Percentiles rank a stretch among this genome's conserved stretches.
Evolutionary conservation across 371 early-diverging fungal species (phyloP).

Genomic region (Zancudomyces culisetae): DNA sequence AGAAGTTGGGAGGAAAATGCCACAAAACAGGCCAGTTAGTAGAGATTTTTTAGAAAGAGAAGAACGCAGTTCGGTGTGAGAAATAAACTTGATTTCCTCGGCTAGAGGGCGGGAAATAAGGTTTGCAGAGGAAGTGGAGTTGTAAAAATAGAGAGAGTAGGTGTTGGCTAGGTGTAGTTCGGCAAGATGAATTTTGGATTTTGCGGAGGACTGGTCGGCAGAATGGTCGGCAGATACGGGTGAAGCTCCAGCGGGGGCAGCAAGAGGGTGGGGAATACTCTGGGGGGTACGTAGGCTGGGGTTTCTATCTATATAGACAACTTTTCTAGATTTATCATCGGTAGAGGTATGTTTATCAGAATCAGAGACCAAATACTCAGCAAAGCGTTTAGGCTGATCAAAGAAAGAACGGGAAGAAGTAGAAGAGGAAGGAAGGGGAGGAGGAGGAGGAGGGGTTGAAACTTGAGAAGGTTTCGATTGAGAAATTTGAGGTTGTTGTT

Average conservation of each 20-base stretch:
- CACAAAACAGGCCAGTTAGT: not conserved
- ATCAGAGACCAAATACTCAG: no score
- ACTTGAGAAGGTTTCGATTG: not conserved
- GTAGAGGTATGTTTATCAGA: not conserved
- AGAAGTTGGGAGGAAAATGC: not conserved
- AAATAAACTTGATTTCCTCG: conserved; percentile 1
- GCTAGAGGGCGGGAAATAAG: not conserved
- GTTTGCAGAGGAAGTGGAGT: no score
- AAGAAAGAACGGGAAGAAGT: not conserved
- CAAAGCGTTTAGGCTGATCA: not conserved
- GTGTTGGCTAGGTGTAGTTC: not conserved
- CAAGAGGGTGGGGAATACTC: not conserved
- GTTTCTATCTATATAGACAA: not conserved
- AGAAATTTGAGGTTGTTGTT: not conserved
- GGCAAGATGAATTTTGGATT: not conserved
- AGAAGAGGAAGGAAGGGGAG: not conserved
- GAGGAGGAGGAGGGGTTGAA: not conserved
- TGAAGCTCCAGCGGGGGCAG: not conserved
- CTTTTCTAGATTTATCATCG: not conserved
- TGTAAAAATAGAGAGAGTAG: conserved; percentile 1
- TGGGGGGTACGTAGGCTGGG: no score
- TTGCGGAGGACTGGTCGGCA: not conserved
- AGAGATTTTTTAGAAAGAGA: conserved; percentile 1
- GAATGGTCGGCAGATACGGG: not conserved
- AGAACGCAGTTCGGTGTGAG: not conserved